Base-by-base conservation (phyloP, 1,139 yeast species). In the Groenewaldozyma auringiensis region DNA sequence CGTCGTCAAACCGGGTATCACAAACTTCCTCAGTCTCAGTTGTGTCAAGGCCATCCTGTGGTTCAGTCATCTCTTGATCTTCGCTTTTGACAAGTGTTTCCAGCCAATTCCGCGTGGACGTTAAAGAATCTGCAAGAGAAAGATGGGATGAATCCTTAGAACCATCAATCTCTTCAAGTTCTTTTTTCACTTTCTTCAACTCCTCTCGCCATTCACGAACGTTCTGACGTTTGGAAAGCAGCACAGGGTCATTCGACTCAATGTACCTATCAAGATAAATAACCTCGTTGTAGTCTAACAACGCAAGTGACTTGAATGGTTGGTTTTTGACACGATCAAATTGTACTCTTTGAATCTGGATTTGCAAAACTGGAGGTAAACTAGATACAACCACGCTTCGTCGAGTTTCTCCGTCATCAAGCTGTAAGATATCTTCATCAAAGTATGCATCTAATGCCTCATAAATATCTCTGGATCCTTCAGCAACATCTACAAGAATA, bases 321-420 rank as follows among this genome's bases (percentile, higher is more conserved):
- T 81, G 74, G 45, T 81, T 73, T 32, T 75, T 66, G 47, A 74
- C 83, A 41, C 89, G 73, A 61, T 92, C 96, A 64, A 83, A 92
- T 62, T 87, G 83, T 1, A 89, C 97, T 58, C 98, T 74, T 64
- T 89, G 97, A 2, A 92, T 86, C 61, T 92, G 98, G 43, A 92
- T 78, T 61, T 92, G 98, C 43, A 92, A 66, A 43, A 92, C 78
- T 8, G 81, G 81, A 0, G 98, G 98, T 14, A 87, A 67, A 50
- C 78, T 72, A 13, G 77, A 71, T 4, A 89, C 76, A 0, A 94
- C 79, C 39, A 87, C 74, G 1, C 83, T 75, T 58, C 94, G 78
- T 35, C 60, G 49, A 49, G 83, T 83, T 37, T 72, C 71, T 1
- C 92, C 95, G 49, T 78, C 83, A 38, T 83, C 94, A 45, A 84